Conservation (phyloP, 108 stramenopile species). For the Aurantiochytrium sp. region DNA sequence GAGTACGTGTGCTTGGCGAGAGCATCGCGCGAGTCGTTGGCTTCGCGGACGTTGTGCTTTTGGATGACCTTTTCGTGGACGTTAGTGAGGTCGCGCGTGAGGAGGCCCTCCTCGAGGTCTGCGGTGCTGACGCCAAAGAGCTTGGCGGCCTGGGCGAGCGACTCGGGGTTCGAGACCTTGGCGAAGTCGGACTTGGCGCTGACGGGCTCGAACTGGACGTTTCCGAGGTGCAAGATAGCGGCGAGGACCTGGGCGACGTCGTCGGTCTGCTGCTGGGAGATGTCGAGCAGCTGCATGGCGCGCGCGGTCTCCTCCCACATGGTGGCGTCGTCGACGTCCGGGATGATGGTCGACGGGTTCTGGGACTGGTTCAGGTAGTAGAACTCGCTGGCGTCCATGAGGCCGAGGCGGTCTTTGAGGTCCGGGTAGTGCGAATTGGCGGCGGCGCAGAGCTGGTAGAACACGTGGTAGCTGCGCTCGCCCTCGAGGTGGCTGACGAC, state of each 20-base stretch:
- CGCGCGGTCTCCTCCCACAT: constrained; percentile 44
- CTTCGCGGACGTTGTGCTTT: constrained; percentile 35
- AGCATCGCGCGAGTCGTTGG: constrained; percentile 52
- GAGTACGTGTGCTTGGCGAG: constrained; percentile 58
- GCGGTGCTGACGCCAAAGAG: constrained; percentile 42
- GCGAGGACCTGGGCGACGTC: constrained; percentile 34
- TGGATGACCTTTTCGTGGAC: constrained; percentile 18
- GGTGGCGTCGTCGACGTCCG: constrained; percentile 45
- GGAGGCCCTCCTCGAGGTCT: constrained; percentile 56
- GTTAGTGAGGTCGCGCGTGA: constrained; percentile 66
- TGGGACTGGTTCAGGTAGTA: constrained; percentile 49
- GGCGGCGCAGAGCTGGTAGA: constrained; percentile 87
- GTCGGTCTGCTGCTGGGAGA: constrained; percentile 24
- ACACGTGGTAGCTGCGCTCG: constrained; percentile 62
- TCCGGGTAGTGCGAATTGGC: constrained; percentile 39
- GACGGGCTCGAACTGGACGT: constrained; percentile 62
- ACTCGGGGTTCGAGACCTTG: constrained; percentile 51
- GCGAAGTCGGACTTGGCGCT: constrained; percentile 50
- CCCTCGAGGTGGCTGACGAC: constrained; percentile 54
- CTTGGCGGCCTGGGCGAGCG: constrained; percentile 55
- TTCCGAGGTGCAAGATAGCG: constrained; percentile 46
- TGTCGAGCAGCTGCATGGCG: constrained; percentile 43
- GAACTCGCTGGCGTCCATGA: constrained; percentile 53
- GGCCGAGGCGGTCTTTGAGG: constrained; percentile 38
- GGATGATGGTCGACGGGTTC: constrained; percentile 36